phyloP scores from a whole-genome alignment of 2,329 filamentous ascomycete genomes.

The Clonostachys chloroleuca region DNA sequence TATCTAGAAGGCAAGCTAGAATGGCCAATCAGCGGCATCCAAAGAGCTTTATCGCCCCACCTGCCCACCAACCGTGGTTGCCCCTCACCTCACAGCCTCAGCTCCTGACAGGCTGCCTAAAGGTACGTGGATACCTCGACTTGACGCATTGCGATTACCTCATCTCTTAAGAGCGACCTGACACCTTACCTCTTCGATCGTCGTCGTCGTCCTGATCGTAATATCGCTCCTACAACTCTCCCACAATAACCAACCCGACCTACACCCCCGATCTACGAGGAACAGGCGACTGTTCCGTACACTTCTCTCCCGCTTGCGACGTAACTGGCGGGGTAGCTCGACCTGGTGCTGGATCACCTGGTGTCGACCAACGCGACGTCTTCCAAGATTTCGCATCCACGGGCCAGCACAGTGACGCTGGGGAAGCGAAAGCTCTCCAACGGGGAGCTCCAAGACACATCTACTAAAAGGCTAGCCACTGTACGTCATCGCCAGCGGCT shows the following conservation, averaged over 20 bases:
- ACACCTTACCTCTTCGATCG: no score
- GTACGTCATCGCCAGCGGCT: background rate
- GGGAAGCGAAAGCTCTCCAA: conserved; percentile 65
- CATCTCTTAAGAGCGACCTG: no score
- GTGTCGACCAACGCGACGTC: conserved; percentile 8
- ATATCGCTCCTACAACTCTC: background rate
- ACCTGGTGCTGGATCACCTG: conserved; percentile 21
- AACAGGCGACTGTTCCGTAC: no score
- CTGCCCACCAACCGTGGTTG: no score
- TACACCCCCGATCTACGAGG: background rate
- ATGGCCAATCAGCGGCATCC: no score
- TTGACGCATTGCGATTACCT: no score
- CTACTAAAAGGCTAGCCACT: conserved; percentile 1
- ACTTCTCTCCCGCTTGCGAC: background rate
- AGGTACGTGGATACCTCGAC: no score
- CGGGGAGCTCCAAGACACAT: conserved; percentile 42
- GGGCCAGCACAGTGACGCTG: conserved; percentile 41
- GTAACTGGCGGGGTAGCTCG: conserved; percentile 28
- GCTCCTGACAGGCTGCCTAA: no score
- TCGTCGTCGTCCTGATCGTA: no score
- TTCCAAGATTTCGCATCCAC: conserved; percentile 26
- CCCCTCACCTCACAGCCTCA: no score
- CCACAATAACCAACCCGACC: background rate
- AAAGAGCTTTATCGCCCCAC: no score
- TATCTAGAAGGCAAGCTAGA: no score